Evolutionary conservation across 306 rosid genomes (phyloP), one percentile per base, ranked within the genome.

Genomic region (Fragaria ananassa): DNA sequence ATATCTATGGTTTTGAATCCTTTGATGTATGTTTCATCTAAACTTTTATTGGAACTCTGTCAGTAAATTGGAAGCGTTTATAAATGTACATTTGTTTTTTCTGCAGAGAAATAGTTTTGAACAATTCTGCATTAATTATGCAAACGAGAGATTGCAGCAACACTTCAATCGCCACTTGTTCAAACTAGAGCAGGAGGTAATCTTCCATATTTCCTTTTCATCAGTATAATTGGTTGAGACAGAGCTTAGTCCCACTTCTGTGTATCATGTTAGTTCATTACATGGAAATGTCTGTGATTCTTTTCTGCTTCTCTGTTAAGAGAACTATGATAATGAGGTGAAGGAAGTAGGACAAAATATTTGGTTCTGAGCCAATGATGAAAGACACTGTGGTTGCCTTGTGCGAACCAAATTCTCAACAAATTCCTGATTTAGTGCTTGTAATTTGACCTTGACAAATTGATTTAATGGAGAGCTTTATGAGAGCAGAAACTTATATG

Each of bases 171-270:
- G 99, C 74, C 99, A 96, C 86, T 85, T 96, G 74, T 96, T 96
- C 88, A 96, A 96, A 87, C 79, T 96, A 71, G 99, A 96, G 85
- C 99, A 96, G 81, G 99, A 96, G 96, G 99, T 96, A 96, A 80
- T 61, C 74, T 8, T 74, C 37, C 57, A 49, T 41, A 21, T 50
- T 37, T 65, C 62, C 58, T 76, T 76, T 62, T 42, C 56, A 4
- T 73, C 54, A 53, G 21, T 41, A 67, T 49, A 73, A 15, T 35
- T 23, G 37, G 29, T 68, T 45, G 57, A 15, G 46, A n/a, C 37
- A 74, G 18, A 11, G 53, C 70, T 37, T 29, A 6, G 19, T 61
- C 23, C 23, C 29, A 58, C 13, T 58, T 58, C 13, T 58, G 34
- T 27, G 35, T 27, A n/a, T 44, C 77, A 58, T 45, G 63, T 42